Conservation (phyloP, 305 asterid species). For the Striga hermonthica region DNA sequence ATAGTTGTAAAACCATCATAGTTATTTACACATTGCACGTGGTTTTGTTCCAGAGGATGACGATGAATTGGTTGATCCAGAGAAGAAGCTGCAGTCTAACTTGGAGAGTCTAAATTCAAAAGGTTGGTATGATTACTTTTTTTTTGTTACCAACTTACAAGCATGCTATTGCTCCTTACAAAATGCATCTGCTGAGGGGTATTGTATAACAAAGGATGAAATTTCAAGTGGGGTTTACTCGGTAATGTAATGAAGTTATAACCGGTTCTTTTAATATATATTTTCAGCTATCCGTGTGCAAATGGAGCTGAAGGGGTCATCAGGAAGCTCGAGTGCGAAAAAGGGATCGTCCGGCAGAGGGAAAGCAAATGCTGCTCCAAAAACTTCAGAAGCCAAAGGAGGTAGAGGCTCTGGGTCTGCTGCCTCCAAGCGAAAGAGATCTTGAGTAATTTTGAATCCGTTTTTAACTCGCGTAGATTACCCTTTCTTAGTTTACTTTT, state of each 20-base stretch:
- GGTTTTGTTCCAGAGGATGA: conserved; percentile 43
- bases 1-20: background rate
- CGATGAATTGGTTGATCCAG: conserved; percentile 44
- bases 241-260: too few relatives aligned
- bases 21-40: conserved; percentile 26
- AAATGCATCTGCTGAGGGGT: too few relatives aligned
- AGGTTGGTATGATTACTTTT: conserved; percentile 47
- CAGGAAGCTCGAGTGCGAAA: conserved; percentile 54
- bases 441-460: too few relatives aligned
- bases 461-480: background rate
- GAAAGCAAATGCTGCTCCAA: conserved; percentile 44
- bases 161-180: too few relatives aligned
- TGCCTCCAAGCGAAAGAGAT: conserved; percentile 79
- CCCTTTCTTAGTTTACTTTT: background rate
- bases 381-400: conserved; percentile 45
- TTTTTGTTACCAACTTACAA: too few relatives aligned
- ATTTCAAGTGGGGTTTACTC: too few relatives aligned
- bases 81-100: conserved; percentile 64
- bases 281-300: conserved; percentile 63
- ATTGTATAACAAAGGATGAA: too few relatives aligned
- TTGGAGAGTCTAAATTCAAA: conserved; percentile 63
- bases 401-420: conserved; percentile 48
- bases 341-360: conserved; percentile 61
- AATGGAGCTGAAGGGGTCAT: conserved; percentile 71
- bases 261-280: too few relatives aligned